Evolutionary conservation across 148 eudicot genomes (phyloP).

Genomic region (Cornus kousa): DNA sequence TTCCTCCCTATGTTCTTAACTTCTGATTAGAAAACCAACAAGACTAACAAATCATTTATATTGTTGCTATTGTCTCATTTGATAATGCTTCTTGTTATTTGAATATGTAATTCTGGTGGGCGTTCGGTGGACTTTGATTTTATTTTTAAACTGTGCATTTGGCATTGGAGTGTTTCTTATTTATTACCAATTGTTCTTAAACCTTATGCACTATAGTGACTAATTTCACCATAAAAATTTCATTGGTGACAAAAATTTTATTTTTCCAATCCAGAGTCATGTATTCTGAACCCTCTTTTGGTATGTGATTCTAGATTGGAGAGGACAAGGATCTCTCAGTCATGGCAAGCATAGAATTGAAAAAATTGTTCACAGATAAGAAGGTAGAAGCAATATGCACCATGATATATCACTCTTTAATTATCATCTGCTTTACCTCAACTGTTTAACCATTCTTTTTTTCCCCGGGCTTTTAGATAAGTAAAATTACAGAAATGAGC

Average conservation of each 20-base stretch:
- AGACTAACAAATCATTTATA: not conserved
- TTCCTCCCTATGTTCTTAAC: not conserved
- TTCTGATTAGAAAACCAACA: not conserved
- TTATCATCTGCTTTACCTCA: not conserved
- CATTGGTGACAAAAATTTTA: not conserved
- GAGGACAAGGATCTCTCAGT: conserved; percentile 83
- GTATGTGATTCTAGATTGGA: conserved; percentile 45
- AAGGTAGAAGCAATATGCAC: conserved; percentile 41
- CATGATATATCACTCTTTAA: not conserved
- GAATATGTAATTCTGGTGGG: not conserved
- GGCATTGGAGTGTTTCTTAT: not conserved
- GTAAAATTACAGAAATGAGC: conserved; percentile 23
- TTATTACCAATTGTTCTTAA: not conserved
- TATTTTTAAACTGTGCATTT: not conserved
- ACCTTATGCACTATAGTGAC: not conserved
- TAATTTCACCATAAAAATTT: not conserved
- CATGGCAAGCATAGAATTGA: conserved; percentile 64
- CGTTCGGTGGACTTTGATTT: not conserved
- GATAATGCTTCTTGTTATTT: not conserved
- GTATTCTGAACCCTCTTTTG: not conserved
- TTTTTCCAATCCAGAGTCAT: not conserved
- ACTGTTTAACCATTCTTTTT: not conserved
- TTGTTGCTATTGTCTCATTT: not conserved
- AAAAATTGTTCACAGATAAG: conserved; percentile 57
- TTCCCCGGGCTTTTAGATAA: conserved; percentile 14